A percentile compares a stretch with the other conserved stretches of the same genome.
These are phyloP conservation scores for Kurtzmaniella cleridarum DNA, from an alignment of 805 yeast species.

Conservation along the genomic window DNA sequence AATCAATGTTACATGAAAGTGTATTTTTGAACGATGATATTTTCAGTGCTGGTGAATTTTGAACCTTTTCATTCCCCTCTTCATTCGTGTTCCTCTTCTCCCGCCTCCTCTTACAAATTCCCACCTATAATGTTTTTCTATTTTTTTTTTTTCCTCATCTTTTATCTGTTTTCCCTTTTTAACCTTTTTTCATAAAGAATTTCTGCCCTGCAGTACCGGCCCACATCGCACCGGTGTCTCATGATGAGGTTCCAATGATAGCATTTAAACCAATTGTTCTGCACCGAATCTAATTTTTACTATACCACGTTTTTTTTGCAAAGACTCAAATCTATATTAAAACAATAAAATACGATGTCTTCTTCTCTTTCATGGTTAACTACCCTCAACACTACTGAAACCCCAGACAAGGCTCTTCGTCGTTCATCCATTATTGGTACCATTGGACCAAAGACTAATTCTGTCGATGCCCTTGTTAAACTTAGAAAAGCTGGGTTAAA, in stretches of 20 bases:
- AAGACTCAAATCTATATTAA: not conserved
- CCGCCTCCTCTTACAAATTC: too few relatives aligned
- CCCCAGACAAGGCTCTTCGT: slow-evolving; percentile 77
- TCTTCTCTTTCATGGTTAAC: slow-evolving; percentile 74
- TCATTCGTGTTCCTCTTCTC: too few relatives aligned
- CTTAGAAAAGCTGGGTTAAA: slow-evolving; percentile 96
- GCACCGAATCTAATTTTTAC: not conserved
- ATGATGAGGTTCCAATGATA: slow-evolving; percentile 1
- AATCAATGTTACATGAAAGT: too few relatives aligned
- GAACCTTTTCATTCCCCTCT: too few relatives aligned
- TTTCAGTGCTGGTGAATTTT: too few relatives aligned
- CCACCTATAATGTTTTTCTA: too few relatives aligned
- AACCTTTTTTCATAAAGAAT: too few relatives aligned
- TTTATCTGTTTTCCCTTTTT: too few relatives aligned
- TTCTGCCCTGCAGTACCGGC: slow-evolving; percentile 5
- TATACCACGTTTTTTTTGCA: not conserved
- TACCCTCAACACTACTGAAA: slow-evolving; percentile 62
- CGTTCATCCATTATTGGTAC: slow-evolving; percentile 98
- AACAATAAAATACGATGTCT: slow-evolving; percentile 24
- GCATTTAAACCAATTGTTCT: not conserved
- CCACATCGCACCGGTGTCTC: slow-evolving; percentile 5
- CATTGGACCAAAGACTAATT: slow-evolving; percentile 97
- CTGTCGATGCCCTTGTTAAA: slow-evolving; percentile 73
- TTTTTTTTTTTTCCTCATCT: too few relatives aligned
- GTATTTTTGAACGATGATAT: too few relatives aligned